These are phyloP conservation scores for Grammothele lineata DNA, from an alignment of 768 basidiomycete species.

Conservation along the genomic window DNA sequence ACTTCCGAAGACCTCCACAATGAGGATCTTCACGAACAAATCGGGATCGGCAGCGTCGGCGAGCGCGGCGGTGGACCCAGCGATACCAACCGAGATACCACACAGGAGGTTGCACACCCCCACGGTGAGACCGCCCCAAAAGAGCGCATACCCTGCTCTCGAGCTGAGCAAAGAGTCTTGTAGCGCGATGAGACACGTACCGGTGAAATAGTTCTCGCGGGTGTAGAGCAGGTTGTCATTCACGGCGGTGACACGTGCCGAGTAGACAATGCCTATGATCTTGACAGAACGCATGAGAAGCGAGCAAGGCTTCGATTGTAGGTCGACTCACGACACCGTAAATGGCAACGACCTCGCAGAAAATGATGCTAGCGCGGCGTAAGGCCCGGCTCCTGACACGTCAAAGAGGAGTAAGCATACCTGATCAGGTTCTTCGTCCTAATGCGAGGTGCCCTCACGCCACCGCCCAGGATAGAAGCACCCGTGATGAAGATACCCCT, in stretches of 20 bases:
- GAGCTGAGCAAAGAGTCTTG: not conserved
- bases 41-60: conserved; percentile 94
- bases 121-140: conserved; percentile 96
- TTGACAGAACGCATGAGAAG: conserved; percentile 23
- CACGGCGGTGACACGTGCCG: conserved; percentile 65
- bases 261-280: conserved; percentile 98
- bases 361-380: conserved; percentile 72
- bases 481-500: conserved; percentile 99
- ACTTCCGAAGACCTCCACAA: conserved; percentile 92
- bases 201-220: conserved; percentile 88
- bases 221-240: conserved; percentile 74
- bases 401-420: conserved; percentile 37
- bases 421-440: conserved; percentile 97
- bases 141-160: conserved; percentile 75
- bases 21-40: conserved; percentile 93
- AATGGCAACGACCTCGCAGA: conserved; percentile 99
- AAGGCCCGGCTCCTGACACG: no score
- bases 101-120: conserved; percentile 94
- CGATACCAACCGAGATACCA: conserved; percentile 90
- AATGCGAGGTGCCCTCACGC: conserved; percentile 90
- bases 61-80: conserved; percentile 92
- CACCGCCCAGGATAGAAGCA: conserved; percentile 93
- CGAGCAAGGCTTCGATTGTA: not conserved
- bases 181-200: conserved; percentile 31
- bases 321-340: conserved; percentile 78